Evolutionary conservation across 73 alveolate genomes (phyloP).

Genomic region (Diophrys appendiculata): DNA sequence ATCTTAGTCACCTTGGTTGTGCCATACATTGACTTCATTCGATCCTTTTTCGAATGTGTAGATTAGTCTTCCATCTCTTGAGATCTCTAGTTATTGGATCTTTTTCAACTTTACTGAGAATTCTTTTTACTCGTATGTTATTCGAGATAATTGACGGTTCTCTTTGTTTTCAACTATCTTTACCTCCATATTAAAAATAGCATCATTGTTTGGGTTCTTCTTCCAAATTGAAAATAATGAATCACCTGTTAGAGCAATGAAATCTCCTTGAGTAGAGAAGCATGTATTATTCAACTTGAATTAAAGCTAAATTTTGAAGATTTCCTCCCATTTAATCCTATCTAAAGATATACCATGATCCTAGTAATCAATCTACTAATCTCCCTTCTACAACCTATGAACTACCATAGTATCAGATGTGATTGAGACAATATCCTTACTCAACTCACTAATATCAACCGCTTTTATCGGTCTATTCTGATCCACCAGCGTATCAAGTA

Average conservation of each 20-base stretch:
- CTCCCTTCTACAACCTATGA: conserved; percentile 10
- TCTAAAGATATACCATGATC: conserved; percentile 27
- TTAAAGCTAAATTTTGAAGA: conserved; percentile 31
- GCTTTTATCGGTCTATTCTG: conserved; percentile 18
- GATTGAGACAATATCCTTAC: conserved; percentile 32
- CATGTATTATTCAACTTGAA: not conserved
- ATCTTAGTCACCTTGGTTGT: not conserved
- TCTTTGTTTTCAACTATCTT: not conserved
- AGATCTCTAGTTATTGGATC: conserved; percentile 19
- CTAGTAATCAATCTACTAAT: conserved; percentile 24
- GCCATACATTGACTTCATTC: conserved; percentile 12
- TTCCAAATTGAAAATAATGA: conserved; percentile 43
- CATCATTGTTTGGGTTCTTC: conserved; percentile 16
- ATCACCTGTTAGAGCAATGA: conserved; percentile 49
- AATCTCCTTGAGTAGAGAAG: conserved; percentile 60
- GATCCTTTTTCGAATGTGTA: not conserved
- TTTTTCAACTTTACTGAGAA: not conserved
- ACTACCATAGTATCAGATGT: conserved; percentile 15
- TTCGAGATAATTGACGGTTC: no score
- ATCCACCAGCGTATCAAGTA: conserved; percentile 35
- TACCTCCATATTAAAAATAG: not conserved
- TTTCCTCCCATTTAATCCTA: conserved; percentile 44
- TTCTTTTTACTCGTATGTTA: no score
- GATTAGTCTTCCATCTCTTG: conserved; percentile 43
- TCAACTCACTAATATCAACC: conserved; percentile 25